Evolutionary conservation across 2,329 filamentous ascomycete genomes (phyloP).

Genomic region (Talaromyces pinophilus): DNA sequence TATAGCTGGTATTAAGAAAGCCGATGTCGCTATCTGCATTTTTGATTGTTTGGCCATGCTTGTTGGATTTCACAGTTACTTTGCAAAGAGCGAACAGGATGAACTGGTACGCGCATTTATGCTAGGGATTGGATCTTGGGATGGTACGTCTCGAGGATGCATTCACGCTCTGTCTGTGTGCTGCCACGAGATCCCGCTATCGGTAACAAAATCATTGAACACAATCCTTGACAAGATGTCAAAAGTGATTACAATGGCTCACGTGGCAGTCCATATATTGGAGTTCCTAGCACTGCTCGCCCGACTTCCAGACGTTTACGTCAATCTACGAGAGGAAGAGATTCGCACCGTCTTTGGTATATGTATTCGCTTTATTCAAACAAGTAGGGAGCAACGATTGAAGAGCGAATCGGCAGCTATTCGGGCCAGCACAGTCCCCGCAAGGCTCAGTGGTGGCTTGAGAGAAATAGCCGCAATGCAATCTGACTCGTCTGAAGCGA

Average conservation of each 20-base stretch:
- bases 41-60: conserved; percentile 85
- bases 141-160: conserved; percentile 85
- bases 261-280: conserved; percentile 89
- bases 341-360: conserved; percentile 94
- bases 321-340: conserved; percentile 87
- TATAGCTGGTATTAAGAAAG: conserved; percentile 76
- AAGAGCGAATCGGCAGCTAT: conserved; percentile 35
- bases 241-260: conserved; percentile 89
- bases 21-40: conserved; percentile 84
- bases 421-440: conserved; percentile 38
- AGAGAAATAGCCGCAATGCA: conserved; percentile 43
- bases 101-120: conserved; percentile 86
- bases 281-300: conserved; percentile 92
- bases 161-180: conserved; percentile 94
- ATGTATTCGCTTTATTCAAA: conserved; percentile 89
- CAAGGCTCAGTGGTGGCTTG: conserved; percentile 47
- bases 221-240: conserved; percentile 91
- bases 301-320: conserved; percentile 77
- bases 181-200: conserved; percentile 88
- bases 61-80: conserved; percentile 84
- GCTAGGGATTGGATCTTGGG: conserved; percentile 78
- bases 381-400: conserved; percentile 66
- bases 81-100: conserved; percentile 81
- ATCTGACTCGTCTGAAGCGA: conserved; percentile 35
- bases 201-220: conserved; percentile 81